Conservation (phyloP, 257 asterid genomes). For the Ligustrum vulgare region DNA sequence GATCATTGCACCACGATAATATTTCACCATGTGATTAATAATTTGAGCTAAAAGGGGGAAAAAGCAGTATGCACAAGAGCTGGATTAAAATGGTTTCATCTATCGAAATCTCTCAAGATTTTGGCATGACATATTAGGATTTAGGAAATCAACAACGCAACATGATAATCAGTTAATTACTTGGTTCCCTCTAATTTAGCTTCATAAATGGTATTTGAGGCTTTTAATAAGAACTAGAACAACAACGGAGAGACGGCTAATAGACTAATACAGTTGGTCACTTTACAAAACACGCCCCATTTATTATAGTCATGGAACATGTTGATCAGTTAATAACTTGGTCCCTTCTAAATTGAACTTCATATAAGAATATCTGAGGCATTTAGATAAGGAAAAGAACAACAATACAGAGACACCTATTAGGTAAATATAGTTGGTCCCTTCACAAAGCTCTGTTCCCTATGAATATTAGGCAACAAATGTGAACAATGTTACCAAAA, state of each 20-base stretch:
- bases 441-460: background rate
- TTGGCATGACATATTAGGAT: conserved; percentile 6
- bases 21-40: too few relatives aligned
- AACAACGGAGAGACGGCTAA: too few relatives aligned
- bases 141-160: conserved; percentile 9
- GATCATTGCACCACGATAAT: too few relatives aligned
- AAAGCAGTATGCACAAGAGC: too few relatives aligned
- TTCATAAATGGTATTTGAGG: too few relatives aligned
- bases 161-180: too few relatives aligned
- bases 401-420: too few relatives aligned
- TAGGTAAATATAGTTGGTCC: background rate
- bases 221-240: too few relatives aligned
- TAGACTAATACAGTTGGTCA: too few relatives aligned
- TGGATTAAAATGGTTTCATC: conserved; percentile 16
- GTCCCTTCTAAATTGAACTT: background rate
- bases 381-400: background rate
- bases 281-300: too few relatives aligned
- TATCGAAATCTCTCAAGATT: conserved; percentile 1
- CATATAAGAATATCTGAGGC: background rate
- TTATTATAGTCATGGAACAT: background rate
- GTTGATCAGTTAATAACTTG: background rate
- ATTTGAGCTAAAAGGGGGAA: too few relatives aligned
- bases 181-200: too few relatives aligned
- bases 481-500: background rate
- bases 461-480: background rate